Evolutionary conservation across 331 rosid genomes (phyloP), one percentile per base, ranked within the genome.

Genomic region (Rosa hybrid): DNA sequence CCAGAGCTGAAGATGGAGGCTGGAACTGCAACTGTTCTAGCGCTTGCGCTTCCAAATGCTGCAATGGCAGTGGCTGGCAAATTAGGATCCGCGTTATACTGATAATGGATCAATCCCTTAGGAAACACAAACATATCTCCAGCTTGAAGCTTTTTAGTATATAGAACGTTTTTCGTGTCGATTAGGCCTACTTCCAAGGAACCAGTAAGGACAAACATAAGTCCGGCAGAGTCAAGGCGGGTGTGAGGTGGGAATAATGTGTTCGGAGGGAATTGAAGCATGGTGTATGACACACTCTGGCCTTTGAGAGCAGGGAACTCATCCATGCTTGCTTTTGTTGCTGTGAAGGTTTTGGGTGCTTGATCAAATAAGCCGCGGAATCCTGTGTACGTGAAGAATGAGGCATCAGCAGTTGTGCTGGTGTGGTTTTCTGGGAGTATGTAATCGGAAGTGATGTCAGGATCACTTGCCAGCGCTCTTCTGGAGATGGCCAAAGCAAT

Each of bases 101-200:
- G 78, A 23, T 60, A 77, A 46, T 82, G 85, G 7, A 72, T 73
- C 11, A 81, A 23, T 12, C 80, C 84, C 42, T 76, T 75, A 2
- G 84, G 84, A 76, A 81, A 75, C 20, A 76, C 38, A 59, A 81
- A 76, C 65, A 81, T 25, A 62, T 81, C 84, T 17, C 74, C 77
- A 7, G 71, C 46, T 16, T 70, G 67, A 11, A 81, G 78, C 3
- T 53, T 49, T 21, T 48, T 63, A 49, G 67, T 76, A 50, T 51
- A 81, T 25, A 81, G 68, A 49, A 69, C 50, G 17, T 70, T 59
- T 1, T 80, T 39, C 0, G 77, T 34, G 30, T 81, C 81, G 27
- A 81, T 42, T 12, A 81, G 63, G 0, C 84, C 84, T 14, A 76
- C 84, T 57, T 81, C 68, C 10, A 76, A 63, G 20, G 46, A 1